phyloP scores from a whole-genome alignment of 83 land plant species.

The Picea abies region DNA sequence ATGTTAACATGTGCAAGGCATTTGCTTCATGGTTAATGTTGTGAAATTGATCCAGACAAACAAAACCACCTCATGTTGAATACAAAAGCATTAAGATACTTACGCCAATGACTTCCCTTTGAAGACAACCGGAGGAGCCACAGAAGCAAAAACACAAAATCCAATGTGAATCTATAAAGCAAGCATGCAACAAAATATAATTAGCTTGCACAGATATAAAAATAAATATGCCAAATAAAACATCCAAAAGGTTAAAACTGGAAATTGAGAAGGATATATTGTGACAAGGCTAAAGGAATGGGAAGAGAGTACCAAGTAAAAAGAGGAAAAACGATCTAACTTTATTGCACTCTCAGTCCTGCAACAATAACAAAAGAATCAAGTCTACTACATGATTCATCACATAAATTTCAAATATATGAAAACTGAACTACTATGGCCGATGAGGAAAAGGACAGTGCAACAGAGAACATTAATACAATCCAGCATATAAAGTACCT shows the following conservation, averaged over 20 bases:
- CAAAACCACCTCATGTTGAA: not conserved
- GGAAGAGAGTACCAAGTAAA: constrained; percentile 64
- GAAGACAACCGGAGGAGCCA: constrained; percentile 93
- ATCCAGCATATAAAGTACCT: constrained; percentile 45
- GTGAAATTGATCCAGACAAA: too few relatives aligned
- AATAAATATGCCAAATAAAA: not conserved
- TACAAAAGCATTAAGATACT: constrained; percentile 23
- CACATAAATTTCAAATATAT: not conserved
- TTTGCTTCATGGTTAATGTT: too few relatives aligned
- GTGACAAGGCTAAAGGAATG: not conserved
- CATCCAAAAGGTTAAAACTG: not conserved
- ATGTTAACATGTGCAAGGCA: too few relatives aligned
- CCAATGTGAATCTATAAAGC: constrained; percentile 67
- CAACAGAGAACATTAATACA: not conserved
- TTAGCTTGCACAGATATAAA: not conserved
- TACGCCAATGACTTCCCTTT: constrained; percentile 89
- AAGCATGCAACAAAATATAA: not conserved
- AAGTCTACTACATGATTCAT: not conserved
- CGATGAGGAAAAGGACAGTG: not conserved
- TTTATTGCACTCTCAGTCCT: constrained; percentile 90
- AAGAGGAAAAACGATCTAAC: constrained; percentile 87
- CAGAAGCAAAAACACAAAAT: constrained; percentile 72
- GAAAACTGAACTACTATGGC: not conserved
- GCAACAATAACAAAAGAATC: constrained; percentile 18
- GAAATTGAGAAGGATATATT: not conserved